Evolutionary conservation across 768 basidiomycete genomes (phyloP), one percentile per base, ranked within the genome.

Genomic region (Lentinula sp.): DNA sequence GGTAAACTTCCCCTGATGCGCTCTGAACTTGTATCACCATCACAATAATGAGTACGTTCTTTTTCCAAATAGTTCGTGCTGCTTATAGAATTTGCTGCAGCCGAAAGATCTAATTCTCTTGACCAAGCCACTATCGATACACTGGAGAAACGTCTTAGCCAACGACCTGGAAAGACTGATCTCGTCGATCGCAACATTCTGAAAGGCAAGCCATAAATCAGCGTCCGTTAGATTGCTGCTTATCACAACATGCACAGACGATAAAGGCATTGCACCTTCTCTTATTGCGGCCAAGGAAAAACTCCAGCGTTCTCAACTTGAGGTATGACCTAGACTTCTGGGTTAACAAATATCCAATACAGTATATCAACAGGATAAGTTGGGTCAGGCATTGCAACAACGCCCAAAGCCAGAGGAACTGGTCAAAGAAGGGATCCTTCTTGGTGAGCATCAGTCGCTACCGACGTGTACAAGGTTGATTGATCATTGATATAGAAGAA

Each of bases 161-260:
- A 77, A 18, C 75, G 88, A 42, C 84, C 87, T 18, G 79, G 83
- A n/a, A 82, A 83, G 70, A 70, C 78, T 43, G 82, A 86, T 48
- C 76, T 90, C 48, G 77, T 88, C 62, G 84, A 86, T 37, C 80
- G 84, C 63, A 87, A 87, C 69, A 88, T 89, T 63, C 78, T 90
- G 62, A 88, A 89, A 72, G 85, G 86, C 81, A 55, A 61, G 72
- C 66, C 8, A 13, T 18, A 31, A 16, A 55, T 32, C 6, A n/a
- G n/a, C 21, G 5, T 10, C 32, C 34, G 18, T 16, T 1, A n/a
- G 49, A 4, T 18, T 10, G 40, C n/a, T 49, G 16, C 8, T 62
- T 15, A 18, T 49, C 50, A 6, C 57, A 4, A 7, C 37, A 57
- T 46, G 1, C 9, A 52, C 64, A 90, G 87, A 86, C 62, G 84